These are phyloP conservation scores for Penicillium sp. DNA, from an alignment of 2,329 filamentous ascomycete species.

Conservation along the genomic window DNA sequence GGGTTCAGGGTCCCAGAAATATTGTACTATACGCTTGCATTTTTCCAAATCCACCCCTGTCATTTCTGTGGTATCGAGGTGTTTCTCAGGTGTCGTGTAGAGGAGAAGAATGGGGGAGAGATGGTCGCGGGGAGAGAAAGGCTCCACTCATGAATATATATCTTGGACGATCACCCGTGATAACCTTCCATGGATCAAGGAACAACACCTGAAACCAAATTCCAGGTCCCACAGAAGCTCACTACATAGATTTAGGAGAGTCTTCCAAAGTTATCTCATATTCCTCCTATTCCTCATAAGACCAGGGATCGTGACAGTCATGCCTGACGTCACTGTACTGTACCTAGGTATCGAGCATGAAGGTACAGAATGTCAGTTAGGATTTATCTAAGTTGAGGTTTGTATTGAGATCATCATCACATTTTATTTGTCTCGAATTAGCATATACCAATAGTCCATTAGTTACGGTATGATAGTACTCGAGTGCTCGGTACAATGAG, in stretches of 20 bases:
- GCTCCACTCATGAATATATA: not conserved
- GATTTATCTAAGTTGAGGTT: not conserved
- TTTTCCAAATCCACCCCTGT: conserved; percentile 73
- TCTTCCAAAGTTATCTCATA: too few relatives aligned
- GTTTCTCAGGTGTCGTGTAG: not conserved
- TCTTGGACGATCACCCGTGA: not conserved
- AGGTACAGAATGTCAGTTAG: not conserved
- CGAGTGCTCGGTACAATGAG: not conserved
- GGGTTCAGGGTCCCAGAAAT: conserved; percentile 89
- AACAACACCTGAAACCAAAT: not conserved
- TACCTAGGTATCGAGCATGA: not conserved
- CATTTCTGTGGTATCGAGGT: conserved; percentile 44
- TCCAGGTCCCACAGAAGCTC: too few relatives aligned
- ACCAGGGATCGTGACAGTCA: not conserved
- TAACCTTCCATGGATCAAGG: not conserved
- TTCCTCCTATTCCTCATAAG: not conserved
- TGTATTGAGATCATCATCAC: too few relatives aligned
- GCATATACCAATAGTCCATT: too few relatives aligned
- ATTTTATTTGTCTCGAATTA: too few relatives aligned
- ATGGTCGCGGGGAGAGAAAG: not conserved
- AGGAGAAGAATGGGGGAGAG: not conserved
- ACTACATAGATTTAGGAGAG: too few relatives aligned
- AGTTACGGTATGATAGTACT: not conserved
- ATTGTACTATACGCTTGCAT: conserved; percentile 80
- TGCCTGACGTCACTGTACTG: not conserved